A percentile compares a stretch with the other conserved stretches of the same genome.
Conservation (phyloP, 345 rosid genomes). For the Populus deltoides region DNA sequence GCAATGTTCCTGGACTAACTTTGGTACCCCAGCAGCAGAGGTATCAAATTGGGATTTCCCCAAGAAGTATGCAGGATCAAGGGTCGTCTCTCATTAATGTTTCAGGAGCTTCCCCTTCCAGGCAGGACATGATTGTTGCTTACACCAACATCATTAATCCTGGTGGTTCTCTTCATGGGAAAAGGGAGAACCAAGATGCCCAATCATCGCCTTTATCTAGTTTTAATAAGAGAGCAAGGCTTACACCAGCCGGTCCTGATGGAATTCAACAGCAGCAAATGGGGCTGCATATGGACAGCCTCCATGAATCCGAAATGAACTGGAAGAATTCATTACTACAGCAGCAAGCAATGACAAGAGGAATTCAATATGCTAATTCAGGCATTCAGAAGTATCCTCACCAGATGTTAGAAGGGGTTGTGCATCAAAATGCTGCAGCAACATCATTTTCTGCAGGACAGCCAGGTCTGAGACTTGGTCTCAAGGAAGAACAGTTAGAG, state of each 20-base stretch:
- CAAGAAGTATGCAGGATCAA: slow-evolving; percentile 65
- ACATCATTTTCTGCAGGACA: slow-evolving; percentile 58
- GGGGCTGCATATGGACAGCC: slow-evolving; percentile 54
- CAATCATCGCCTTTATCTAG: slow-evolving; percentile 58
- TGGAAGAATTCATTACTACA: slow-evolving; percentile 61
- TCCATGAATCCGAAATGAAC: slow-evolving; percentile 61
- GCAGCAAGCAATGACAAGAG: slow-evolving; percentile 58
- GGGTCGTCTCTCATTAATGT: slow-evolving; percentile 43
- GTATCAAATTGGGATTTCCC: slow-evolving; percentile 48
- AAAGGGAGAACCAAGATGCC: slow-evolving; percentile 72
- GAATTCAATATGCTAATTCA: slow-evolving; percentile 53
- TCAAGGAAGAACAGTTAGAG: slow-evolving; percentile 80
- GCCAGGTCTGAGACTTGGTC: slow-evolving; percentile 50
- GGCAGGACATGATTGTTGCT: slow-evolving; percentile 64
- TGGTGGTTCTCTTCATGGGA: slow-evolving; percentile 52
- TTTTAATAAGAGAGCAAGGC: slow-evolving; percentile 61
- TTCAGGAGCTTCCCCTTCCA: slow-evolving; percentile 57
- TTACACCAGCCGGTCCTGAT: slow-evolving; percentile 50
- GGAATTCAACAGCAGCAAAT: slow-evolving; percentile 65
- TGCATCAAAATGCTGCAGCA: slow-evolving; percentile 63
- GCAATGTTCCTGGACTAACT: slow-evolving; percentile 45
- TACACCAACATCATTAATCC: slow-evolving; percentile 53
- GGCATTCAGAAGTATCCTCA: slow-evolving; percentile 64
- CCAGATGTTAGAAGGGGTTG: slow-evolving; percentile 62
- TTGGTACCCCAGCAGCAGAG: slow-evolving; percentile 51